A percentile compares a stretch with the other conserved stretches of the same genome.
phyloP scores from a whole-genome alignment of 805 yeast species.

The Isabelozyma heimii region DNA sequence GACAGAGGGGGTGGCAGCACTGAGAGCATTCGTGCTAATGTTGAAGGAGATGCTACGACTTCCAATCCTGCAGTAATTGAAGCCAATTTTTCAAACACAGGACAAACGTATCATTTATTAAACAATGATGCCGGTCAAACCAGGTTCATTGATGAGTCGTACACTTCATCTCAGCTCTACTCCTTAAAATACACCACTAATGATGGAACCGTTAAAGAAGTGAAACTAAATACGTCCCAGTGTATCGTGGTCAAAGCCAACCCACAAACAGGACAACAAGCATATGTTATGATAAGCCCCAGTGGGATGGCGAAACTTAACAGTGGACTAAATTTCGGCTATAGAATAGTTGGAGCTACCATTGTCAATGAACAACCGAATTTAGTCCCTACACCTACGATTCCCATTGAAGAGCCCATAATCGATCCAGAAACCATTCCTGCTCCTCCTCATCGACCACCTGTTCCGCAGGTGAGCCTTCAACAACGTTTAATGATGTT shows the following conservation, averaged over 20 bases:
- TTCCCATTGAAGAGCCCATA: neutral
- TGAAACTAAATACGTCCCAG: conserved; percentile 34
- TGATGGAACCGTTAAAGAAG: conserved; percentile 11
- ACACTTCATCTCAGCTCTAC: conserved; percentile 21
- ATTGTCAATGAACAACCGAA: neutral
- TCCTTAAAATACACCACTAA: conserved; percentile 15
- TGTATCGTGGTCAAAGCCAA: conserved; percentile 39
- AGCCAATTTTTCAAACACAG: neutral
- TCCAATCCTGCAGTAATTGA: neutral
- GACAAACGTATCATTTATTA: neutral
- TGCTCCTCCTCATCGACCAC: neutral
- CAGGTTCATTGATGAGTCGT: conserved; percentile 24
- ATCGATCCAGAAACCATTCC: neutral
- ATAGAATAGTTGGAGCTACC: neutral
- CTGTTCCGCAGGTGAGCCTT: neutral
- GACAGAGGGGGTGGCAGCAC: neutral
- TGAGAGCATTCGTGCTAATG: neutral
- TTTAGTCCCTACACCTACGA: neutral
- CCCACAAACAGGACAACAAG: conserved; percentile 17
- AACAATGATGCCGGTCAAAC: neutral
- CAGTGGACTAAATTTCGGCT: neutral
- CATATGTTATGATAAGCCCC: conserved; percentile 39
- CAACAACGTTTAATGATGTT: neutral
- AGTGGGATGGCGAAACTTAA: conserved; percentile 25
- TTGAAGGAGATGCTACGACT: neutral